phyloP scores from a whole-genome alignment of 2,329 filamentous ascomycete genomes.

The Fusarium sp. region DNA sequence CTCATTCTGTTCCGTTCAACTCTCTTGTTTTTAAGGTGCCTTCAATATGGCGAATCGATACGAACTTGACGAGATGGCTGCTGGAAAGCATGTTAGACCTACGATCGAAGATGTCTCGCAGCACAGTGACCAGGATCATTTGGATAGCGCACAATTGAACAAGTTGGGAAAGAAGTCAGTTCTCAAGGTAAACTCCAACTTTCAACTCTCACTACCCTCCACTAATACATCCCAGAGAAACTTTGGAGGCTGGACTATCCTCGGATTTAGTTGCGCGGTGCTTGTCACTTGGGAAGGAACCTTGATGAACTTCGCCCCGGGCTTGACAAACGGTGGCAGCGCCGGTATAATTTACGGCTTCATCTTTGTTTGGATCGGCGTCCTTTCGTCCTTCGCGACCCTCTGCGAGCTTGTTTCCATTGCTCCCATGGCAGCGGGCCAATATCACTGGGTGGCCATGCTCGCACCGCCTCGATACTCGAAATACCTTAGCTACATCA shows the following conservation, averaged over 20 bases:
- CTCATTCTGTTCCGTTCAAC: neutral
- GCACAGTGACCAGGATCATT: constrained; percentile 32
- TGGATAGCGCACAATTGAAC: constrained; percentile 40
- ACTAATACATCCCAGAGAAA: constrained; percentile 31
- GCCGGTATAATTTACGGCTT: constrained; percentile 63
- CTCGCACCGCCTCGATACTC: constrained; percentile 37
- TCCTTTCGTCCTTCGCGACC: constrained; percentile 45
- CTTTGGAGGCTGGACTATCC: constrained; percentile 44
- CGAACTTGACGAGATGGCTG: constrained; percentile 19
- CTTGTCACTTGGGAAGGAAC: constrained; percentile 47
- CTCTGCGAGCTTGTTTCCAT: constrained; percentile 44
- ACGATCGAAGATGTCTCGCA: constrained; percentile 11
- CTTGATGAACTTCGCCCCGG: constrained; percentile 44
- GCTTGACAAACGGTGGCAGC: constrained; percentile 42
- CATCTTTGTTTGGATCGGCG: constrained; percentile 63
- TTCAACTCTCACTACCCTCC: fast-evolving
- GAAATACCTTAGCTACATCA: constrained; percentile 50
- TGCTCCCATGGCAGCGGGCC: constrained; percentile 40
- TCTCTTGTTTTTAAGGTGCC: fast-evolving
- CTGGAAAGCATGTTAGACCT: constrained; percentile 15
- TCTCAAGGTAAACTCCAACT: neutral
- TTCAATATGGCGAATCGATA: constrained; percentile 6
- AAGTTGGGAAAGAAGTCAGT: constrained; percentile 24
- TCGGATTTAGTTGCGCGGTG: constrained; percentile 46
- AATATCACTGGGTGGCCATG: constrained; percentile 45